Evolutionary conservation across 495 filamentous ascomycete genomes (phyloP).

Genomic region (Neurospora sp.): DNA sequence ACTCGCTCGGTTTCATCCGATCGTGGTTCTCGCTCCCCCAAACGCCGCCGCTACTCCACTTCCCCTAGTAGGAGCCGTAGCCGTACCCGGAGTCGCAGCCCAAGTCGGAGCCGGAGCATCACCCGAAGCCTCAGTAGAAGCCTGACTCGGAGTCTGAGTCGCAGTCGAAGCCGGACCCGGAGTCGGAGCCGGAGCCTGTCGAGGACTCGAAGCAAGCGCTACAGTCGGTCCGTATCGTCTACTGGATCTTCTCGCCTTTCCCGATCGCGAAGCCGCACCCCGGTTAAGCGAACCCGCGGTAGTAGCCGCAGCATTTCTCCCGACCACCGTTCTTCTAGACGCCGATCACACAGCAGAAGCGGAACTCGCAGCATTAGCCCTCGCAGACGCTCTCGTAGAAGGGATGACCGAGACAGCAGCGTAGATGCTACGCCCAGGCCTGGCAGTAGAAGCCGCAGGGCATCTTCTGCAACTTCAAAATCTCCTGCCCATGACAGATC

Average conservation of each 20-base stretch:
- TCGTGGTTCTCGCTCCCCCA: constrained; percentile 16
- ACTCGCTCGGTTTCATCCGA: constrained; percentile 21
- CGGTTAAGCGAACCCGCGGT: constrained; percentile 31
- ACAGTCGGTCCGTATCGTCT: constrained; percentile 38
- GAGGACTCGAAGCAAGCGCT: constrained; percentile 8
- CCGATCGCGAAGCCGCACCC: constrained; percentile 28
- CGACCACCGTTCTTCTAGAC: constrained; percentile 9
- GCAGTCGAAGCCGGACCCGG: constrained; percentile 6
- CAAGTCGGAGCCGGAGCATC: constrained; percentile 21
- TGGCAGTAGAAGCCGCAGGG: constrained; percentile 24
- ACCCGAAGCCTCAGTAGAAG: constrained; percentile 8
- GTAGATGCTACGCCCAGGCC: constrained; percentile 11
- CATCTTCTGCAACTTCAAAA: constrained; percentile 41
- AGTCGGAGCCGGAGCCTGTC: constrained; percentile 9
- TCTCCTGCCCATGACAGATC: constrained; percentile 39
- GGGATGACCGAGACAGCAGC: background rate
- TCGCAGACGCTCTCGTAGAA: background rate
- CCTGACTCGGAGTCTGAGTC: constrained; percentile 4
- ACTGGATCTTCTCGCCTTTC: constrained; percentile 23
- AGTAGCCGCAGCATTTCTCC: constrained; percentile 33
- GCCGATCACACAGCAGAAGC: constrained; percentile 31
- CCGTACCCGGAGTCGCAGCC: constrained; percentile 20
- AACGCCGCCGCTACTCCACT: constrained; percentile 23
- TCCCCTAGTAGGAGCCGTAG: constrained; percentile 35
- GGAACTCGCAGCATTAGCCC: constrained; percentile 30